Evolutionary conservation across 1,284 basidiomycete genomes (phyloP), one percentile per base, ranked within the genome.

Genomic region (Phlebopus sp.): DNA sequence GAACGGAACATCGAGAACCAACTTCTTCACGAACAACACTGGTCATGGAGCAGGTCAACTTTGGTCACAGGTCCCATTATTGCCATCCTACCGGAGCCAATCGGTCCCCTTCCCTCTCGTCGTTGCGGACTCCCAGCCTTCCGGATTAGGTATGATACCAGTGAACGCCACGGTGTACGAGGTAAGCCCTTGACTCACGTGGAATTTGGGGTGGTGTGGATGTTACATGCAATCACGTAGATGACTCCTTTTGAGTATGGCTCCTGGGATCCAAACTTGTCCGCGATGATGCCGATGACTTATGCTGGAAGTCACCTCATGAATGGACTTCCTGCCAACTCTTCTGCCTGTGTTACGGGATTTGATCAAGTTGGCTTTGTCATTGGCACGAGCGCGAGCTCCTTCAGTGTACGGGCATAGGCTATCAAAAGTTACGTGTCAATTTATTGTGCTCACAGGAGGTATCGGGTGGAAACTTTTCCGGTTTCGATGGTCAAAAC

Each of bases 321-420:
- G 13, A 74, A 81, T 48, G 79, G 80, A 6, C 61, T 65, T 48
- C 73, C 82, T 1, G 62, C 61, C 14, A 78, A 77, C 52, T 59
- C 69, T 2, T 77, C 77, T 2, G 63, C 74, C 2, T 88, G 86
- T 56, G 79, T 84, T 13, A 76, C 72, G 2, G 78, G 76, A 8
- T 86, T 86, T 53, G 84, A 87, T 55, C 78, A 85, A 57, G 81
- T 77, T 0, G 76, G 76, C 0, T 85, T 84, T 57, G 57, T 85
- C 32, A 82, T 84, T 75, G 82, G 82, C 8, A 77, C 76, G 5
- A 82, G 79, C 50, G 77, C 83, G 19, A 82, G 76, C 59, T 58
- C 84, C 30, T 85, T 85, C 66, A 81, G 81, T 54, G 82, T 81
- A 58, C 49, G 69, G 57, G 3, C 2, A 17, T 39, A n/a, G 11